Evolutionary conservation across 495 filamentous ascomycete species (phyloP).

Genomic region (Glonium stellatum): DNA sequence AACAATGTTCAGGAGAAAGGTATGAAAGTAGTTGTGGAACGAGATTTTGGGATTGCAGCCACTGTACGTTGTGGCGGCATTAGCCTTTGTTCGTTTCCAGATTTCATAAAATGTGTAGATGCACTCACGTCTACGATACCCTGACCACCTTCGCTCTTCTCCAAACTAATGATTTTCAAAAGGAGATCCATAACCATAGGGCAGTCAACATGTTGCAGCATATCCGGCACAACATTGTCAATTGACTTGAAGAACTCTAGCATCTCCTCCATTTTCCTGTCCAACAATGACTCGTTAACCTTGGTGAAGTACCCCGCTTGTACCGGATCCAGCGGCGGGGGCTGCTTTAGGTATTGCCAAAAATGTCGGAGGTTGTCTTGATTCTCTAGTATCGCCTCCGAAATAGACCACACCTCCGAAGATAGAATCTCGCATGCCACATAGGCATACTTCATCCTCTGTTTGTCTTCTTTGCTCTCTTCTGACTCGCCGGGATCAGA

Average conservation of each 20-base stretch:
- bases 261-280: slow-evolving; percentile 98
- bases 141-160: slow-evolving; percentile 83
- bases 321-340: slow-evolving; percentile 76
- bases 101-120: neutral
- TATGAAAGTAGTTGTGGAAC: slow-evolving; percentile 84
- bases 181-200: slow-evolving; percentile 98
- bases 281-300: slow-evolving; percentile 90
- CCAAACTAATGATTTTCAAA: slow-evolving; percentile 93
- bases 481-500: slow-evolving; percentile 33
- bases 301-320: slow-evolving; percentile 98
- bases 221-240: slow-evolving; percentile 70
- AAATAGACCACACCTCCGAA: slow-evolving; percentile 93
- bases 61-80: slow-evolving; percentile 46
- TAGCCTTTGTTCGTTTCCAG: neutral
- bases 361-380: slow-evolving; percentile 68
- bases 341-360: slow-evolving; percentile 79
- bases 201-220: slow-evolving; percentile 92
- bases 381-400: slow-evolving; percentile 85
- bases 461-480: slow-evolving; percentile 60
- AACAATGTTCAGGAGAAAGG: slow-evolving; percentile 70
- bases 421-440: slow-evolving; percentile 88
- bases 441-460: slow-evolving; percentile 82
- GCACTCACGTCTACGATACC: slow-evolving; percentile 85
- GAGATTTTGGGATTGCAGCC: slow-evolving; percentile 86
- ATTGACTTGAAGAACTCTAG: slow-evolving; percentile 76